Evolutionary conservation across 805 yeast species (phyloP).

Genomic region (Pichia paraexigua): DNA sequence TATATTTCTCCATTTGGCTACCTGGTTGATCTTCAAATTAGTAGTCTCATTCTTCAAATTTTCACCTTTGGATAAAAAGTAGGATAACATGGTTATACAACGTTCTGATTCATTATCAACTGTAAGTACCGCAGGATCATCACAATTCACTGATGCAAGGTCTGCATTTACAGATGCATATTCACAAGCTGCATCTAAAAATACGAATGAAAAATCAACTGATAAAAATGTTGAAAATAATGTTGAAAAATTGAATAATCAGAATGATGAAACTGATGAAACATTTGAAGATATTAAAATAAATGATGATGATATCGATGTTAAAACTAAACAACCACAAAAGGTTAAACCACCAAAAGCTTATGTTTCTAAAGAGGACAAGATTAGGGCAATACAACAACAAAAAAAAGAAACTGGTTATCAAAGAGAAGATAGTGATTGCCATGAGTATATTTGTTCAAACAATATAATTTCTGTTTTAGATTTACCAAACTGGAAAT

Average conservation of each 20-base stretch:
- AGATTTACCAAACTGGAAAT: constrained; percentile 7
- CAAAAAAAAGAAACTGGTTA: constrained; percentile 16
- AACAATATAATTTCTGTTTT: constrained; percentile 11
- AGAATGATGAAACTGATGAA: neutral
- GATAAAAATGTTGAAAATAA: neutral
- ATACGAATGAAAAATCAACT: neutral
- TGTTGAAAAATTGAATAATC: neutral
- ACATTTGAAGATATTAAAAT: neutral
- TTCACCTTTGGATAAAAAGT: too few species aligned
- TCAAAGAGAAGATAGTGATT: constrained; percentile 23
- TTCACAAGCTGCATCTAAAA: neutral
- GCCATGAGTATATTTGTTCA: constrained; percentile 23
- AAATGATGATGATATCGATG: neutral
- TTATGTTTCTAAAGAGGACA: constrained; percentile 5
- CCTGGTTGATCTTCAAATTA: too few species aligned
- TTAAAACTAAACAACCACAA: constrained; percentile 7
- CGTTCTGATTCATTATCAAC: constrained; percentile 11
- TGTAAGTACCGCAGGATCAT: constrained; percentile 11
- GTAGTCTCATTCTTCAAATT: too few species aligned
- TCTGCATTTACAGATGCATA: constrained; percentile 7
- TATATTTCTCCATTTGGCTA: too few species aligned
- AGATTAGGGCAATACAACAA: constrained; percentile 1
- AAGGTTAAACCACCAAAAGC: constrained; percentile 5
- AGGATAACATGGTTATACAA: neutral
- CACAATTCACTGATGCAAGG: constrained; percentile 16